Percentiles rank a stretch among this genome's conserved stretches.
phyloP scores from a whole-genome alignment of 73 alveolate species.

The Paramecium octaurelia region DNA sequence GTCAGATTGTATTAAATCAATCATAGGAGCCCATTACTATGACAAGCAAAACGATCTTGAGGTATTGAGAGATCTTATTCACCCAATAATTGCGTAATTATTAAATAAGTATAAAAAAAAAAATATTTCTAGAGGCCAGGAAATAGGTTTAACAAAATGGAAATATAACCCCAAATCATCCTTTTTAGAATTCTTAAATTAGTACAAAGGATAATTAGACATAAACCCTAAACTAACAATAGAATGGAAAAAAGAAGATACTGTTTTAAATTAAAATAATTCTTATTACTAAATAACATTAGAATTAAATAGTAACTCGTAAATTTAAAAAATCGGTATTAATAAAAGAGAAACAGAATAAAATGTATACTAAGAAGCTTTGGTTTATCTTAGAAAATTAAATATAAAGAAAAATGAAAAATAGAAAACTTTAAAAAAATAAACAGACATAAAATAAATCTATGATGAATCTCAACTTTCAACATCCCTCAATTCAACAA shows the following conservation, averaged over 20 bases:
- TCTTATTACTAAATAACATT: neutral
- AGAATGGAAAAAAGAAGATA: neutral
- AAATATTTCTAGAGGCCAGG: neutral
- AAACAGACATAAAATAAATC: neutral
- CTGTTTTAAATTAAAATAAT: neutral
- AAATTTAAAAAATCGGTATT: neutral
- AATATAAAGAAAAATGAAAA: neutral
- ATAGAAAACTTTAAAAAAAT: neutral
- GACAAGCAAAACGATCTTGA: constrained; percentile 3
- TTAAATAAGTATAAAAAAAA: neutral
- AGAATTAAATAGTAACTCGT: neutral
- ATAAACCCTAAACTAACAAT: neutral
- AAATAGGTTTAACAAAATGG: neutral
- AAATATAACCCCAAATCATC: constrained; percentile 4
- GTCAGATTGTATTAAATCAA: neutral
- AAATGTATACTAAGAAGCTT: neutral
- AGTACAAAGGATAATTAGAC: neutral
- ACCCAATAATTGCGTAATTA: neutral
- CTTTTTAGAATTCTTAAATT: neutral
- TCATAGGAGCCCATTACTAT: neutral
- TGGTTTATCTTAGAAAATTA: neutral
- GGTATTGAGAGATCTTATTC: neutral
- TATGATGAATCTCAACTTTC: neutral
- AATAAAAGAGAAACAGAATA: constrained; percentile 8
- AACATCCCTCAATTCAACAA: neutral